phyloP scores from a whole-genome alignment of 495 filamentous ascomycete genomes.

The Talaromyces wortmannii region DNA sequence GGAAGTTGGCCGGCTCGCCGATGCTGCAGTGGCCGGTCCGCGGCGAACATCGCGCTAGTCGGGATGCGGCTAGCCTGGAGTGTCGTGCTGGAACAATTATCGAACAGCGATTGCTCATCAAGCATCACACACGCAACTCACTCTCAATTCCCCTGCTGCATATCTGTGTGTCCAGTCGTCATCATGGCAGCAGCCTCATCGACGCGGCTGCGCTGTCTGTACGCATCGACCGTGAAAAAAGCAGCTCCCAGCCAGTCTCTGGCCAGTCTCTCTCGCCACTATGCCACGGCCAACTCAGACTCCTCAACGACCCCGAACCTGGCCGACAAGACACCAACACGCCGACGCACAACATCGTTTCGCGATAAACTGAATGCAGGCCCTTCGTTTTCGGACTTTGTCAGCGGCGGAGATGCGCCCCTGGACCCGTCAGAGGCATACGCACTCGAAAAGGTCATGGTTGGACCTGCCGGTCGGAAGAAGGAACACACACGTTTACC shows the following conservation, averaged over 20 bases:
- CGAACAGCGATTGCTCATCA: background rate
- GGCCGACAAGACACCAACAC: constrained; percentile 20
- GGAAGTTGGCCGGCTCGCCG: background rate
- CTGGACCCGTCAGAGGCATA: constrained; percentile 53
- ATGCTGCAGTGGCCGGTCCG: background rate
- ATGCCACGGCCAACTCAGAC: constrained; percentile 30
- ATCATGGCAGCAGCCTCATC: constrained; percentile 32
- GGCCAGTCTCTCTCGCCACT: constrained; percentile 21
- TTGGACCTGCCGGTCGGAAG: constrained; percentile 70
- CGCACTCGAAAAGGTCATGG: constrained; percentile 66
- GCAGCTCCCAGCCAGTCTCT: constrained; percentile 8
- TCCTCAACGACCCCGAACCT: constrained; percentile 25
- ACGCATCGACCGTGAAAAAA: constrained; percentile 17
- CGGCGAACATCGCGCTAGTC: background rate
- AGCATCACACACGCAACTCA: background rate
- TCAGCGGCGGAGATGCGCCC: constrained; percentile 46
- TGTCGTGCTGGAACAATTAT: background rate
- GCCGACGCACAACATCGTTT: constrained; percentile 62
- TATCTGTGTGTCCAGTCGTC: constrained; percentile 1
- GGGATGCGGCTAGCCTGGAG: background rate
- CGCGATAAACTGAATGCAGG: constrained; percentile 73
- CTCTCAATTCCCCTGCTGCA: background rate
- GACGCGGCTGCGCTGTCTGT: constrained; percentile 27
- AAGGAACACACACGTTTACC: constrained; percentile 88
- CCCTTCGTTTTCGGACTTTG: constrained; percentile 80